A percentile compares a stretch with the other conserved stretches of the same genome.
These are phyloP conservation scores for Fagus sylvatica DNA, from an alignment of 306 rosid genomes.

Conservation along the genomic window DNA sequence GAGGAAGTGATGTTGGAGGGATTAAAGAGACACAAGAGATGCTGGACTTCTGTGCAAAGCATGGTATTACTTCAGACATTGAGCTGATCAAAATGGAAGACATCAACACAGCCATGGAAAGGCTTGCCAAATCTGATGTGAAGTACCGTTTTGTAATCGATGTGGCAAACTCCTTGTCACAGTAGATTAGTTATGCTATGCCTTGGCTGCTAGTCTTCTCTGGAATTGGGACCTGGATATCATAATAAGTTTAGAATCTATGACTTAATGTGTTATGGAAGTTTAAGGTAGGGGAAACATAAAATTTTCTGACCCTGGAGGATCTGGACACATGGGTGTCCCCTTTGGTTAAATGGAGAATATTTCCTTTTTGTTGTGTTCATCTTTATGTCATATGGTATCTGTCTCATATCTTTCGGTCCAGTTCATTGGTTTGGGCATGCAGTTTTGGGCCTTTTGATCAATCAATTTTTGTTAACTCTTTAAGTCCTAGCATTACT, in stretches of 20 bases:
- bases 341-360: not conserved
- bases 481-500: too few relatives aligned
- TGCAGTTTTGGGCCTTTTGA: too few relatives aligned
- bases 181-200: conserved; percentile 14
- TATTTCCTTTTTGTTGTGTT: not conserved
- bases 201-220: not conserved
- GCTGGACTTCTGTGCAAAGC: conserved; percentile 83
- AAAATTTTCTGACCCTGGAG: not conserved
- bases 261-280: not conserved
- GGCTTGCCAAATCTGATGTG: conserved; percentile 86
- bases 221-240: not conserved
- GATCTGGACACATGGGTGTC: not conserved
- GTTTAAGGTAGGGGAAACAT: not conserved
- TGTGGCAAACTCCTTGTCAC: conserved; percentile 59
- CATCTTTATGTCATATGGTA: not conserved
- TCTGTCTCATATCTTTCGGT: not conserved
- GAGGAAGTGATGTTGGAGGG: conserved; percentile 91
- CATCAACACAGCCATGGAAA: conserved; percentile 74
- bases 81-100: conserved; percentile 68
- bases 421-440: too few relatives aligned
- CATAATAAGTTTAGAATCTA: not conserved
- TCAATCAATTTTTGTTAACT: too few relatives aligned
- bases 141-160: conserved; percentile 85
- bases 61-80: conserved; percentile 67
- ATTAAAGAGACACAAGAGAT: conserved; percentile 93